Evolutionary conservation across 2,329 filamentous ascomycete genomes (phyloP).

Genomic region (Nigrospora sphaerica): DNA sequence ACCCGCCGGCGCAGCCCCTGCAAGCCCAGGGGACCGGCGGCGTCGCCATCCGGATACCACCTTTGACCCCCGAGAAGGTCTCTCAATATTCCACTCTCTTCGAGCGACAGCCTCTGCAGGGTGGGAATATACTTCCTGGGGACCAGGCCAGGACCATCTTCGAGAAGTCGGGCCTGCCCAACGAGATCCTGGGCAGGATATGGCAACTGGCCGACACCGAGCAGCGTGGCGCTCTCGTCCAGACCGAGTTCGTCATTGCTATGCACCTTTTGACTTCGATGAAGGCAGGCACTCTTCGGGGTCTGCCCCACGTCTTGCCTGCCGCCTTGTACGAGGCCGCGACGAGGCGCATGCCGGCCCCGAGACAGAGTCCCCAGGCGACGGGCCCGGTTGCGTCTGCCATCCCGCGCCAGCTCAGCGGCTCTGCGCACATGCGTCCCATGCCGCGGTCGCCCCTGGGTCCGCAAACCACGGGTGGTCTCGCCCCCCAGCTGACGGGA

Average conservation of each 20-base stretch:
- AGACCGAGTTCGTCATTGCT: constrained; percentile 92
- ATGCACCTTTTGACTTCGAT: constrained; percentile 95
- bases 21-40: constrained; percentile 53
- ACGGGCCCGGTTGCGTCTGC: constrained; percentile 52
- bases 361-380: constrained; percentile 44
- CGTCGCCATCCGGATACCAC: constrained; percentile 77
- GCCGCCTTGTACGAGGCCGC: constrained; percentile 87
- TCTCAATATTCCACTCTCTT: constrained; percentile 85
- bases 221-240: constrained; percentile 77
- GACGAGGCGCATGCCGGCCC: constrained; percentile 52
- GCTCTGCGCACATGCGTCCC: constrained; percentile 57
- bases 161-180: constrained; percentile 83
- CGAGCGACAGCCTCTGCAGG: constrained; percentile 75
- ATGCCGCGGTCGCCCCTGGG: constrained; percentile 43
- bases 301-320: constrained; percentile 73
- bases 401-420: constrained; percentile 79
- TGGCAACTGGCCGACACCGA: constrained; percentile 95
- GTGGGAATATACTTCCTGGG: constrained; percentile 66
- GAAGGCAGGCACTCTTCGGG: constrained; percentile 75
- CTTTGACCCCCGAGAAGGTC: constrained; percentile 81
- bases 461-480: constrained; percentile 31
- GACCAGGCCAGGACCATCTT: constrained; percentile 92
- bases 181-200: constrained; percentile 86
- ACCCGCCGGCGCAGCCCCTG: constrained; percentile 32
- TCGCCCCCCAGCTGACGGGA: constrained; percentile 34